phyloP scores from a whole-genome alignment of 768 basidiomycete species.

The Heimioporus sp. region DNA sequence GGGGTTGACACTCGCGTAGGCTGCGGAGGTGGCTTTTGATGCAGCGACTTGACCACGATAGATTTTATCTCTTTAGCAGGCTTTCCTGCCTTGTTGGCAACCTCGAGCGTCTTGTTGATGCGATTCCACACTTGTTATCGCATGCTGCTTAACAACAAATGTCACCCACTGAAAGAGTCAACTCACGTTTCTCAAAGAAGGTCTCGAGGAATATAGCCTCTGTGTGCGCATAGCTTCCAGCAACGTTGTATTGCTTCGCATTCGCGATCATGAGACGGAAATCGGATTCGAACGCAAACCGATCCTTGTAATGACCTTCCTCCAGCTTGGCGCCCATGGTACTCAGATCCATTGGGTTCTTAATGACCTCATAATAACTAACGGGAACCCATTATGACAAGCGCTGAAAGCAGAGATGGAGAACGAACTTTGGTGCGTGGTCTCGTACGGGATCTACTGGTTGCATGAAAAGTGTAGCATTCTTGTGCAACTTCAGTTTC shows the following conservation, averaged over 20 bases:
- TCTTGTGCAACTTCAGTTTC: slow-evolving; percentile 76
- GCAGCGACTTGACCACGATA: slow-evolving; percentile 21
- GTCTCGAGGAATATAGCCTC: slow-evolving; percentile 74
- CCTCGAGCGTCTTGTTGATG: slow-evolving; percentile 81
- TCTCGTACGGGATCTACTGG: slow-evolving; percentile 98
- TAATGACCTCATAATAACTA: slow-evolving; percentile 90
- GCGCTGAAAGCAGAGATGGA: slow-evolving; percentile 1
- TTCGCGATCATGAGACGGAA: slow-evolving; percentile 87
- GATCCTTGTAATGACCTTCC: slow-evolving; percentile 80
- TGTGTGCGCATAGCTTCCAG: slow-evolving; percentile 68
- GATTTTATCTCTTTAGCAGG: slow-evolving; percentile 25
- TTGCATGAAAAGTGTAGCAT: slow-evolving; percentile 69
- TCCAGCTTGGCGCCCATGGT: slow-evolving; percentile 87
- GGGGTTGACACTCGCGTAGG: slow-evolving; percentile 7
- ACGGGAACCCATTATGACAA: background rate
- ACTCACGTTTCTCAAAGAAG: slow-evolving; percentile 85
- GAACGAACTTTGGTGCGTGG: slow-evolving; percentile 73
- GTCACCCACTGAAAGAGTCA: background rate
- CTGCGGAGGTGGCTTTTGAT: slow-evolving; percentile 17
- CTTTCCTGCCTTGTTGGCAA: slow-evolving; percentile 46
- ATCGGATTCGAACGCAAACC: slow-evolving; percentile 82
- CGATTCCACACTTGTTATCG: slow-evolving; percentile 72
- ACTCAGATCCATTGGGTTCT: slow-evolving; percentile 92
- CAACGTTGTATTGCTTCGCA: slow-evolving; percentile 80
- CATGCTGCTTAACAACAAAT: slow-evolving; percentile 7